phyloP scores from a whole-genome alignment of 2,329 filamentous ascomycete species.

The Ophiostoma himal-ulmi region DNA sequence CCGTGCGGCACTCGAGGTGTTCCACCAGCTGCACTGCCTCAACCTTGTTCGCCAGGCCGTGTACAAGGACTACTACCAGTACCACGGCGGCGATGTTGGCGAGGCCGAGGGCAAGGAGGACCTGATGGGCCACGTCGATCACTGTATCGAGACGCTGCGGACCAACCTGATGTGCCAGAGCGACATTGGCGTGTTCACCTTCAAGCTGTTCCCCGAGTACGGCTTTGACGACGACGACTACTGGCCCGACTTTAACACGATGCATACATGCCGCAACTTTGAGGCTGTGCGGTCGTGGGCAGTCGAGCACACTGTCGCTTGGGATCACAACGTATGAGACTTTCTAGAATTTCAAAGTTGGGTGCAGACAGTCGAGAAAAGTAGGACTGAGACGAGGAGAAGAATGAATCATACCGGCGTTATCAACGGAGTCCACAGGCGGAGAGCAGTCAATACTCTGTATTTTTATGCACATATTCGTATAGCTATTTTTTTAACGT shows the following conservation, averaged over 20 bases:
- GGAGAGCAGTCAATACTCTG: not conserved
- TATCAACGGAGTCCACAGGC: not conserved
- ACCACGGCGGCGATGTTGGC: slow-evolving; percentile 43
- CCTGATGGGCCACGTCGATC: slow-evolving; percentile 44
- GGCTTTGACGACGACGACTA: slow-evolving; percentile 39
- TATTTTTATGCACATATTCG: slow-evolving; percentile 1
- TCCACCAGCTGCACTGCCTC: slow-evolving; percentile 51
- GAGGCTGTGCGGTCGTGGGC: slow-evolving; percentile 48
- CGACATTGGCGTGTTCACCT: slow-evolving; percentile 51
- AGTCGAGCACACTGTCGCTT: slow-evolving; percentile 44
- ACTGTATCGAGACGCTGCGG: slow-evolving; percentile 50
- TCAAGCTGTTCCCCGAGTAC: slow-evolving; percentile 44
- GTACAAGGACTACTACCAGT: slow-evolving; percentile 46
- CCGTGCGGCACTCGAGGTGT: slow-evolving; percentile 53
- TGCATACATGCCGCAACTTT: slow-evolving; percentile 51
- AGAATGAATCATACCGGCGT: not conserved
- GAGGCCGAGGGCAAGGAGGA: slow-evolving; percentile 37
- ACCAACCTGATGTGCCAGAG: slow-evolving; percentile 51
- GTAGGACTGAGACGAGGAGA: not conserved
- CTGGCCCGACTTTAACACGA: slow-evolving; percentile 51
- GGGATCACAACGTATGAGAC: slow-evolving; percentile 31
- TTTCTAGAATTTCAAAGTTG: not conserved
- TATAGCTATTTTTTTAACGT: not conserved
- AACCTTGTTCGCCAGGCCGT: slow-evolving; percentile 45
- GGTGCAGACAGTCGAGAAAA: not conserved